phyloP scores from a whole-genome alignment of 805 yeast species.

The Monosporozyma aerobia region DNA sequence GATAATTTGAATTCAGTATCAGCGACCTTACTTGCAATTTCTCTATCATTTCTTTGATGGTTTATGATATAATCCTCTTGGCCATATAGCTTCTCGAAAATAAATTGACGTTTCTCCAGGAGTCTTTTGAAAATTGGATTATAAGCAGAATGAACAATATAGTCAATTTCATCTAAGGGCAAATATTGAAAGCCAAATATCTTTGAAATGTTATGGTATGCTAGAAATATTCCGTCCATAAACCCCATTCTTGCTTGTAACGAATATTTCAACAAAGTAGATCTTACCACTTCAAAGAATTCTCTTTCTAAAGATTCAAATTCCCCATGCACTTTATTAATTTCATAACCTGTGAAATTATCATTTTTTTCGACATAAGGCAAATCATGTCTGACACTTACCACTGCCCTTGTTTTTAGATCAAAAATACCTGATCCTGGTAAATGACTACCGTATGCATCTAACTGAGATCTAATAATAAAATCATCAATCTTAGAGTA shows the following conservation, averaged over 20 bases:
- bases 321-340: slow-evolving; percentile 50
- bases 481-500: slow-evolving; percentile 63
- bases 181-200: slow-evolving; percentile 88
- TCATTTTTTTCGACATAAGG: slow-evolving; percentile 44
- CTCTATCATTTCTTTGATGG: slow-evolving; percentile 15
- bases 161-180: slow-evolving; percentile 65
- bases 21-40: slow-evolving; percentile 38
- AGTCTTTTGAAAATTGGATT: slow-evolving; percentile 12
- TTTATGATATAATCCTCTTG: slow-evolving; percentile 15
- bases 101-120: slow-evolving; percentile 10
- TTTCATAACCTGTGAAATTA: slow-evolving; percentile 58
- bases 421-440: slow-evolving; percentile 94
- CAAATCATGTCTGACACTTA: slow-evolving; percentile 73
- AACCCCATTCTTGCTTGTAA: slow-evolving; percentile 90
- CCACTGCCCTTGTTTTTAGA: slow-evolving; percentile 82
- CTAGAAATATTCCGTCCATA: slow-evolving; percentile 93
- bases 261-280: slow-evolving; percentile 74
- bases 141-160: slow-evolving; percentile 43
- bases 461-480: slow-evolving; percentile 83
- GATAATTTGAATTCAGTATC: slow-evolving; percentile 60
- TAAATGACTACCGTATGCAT: slow-evolving; percentile 62
- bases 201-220: slow-evolving; percentile 73
- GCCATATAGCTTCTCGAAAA: slow-evolving; percentile 15
- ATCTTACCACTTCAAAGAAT: slow-evolving; percentile 59
- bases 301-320: slow-evolving; percentile 82